phyloP scores from a whole-genome alignment of 768 basidiomycete species.

The Amanita thiersii region DNA sequence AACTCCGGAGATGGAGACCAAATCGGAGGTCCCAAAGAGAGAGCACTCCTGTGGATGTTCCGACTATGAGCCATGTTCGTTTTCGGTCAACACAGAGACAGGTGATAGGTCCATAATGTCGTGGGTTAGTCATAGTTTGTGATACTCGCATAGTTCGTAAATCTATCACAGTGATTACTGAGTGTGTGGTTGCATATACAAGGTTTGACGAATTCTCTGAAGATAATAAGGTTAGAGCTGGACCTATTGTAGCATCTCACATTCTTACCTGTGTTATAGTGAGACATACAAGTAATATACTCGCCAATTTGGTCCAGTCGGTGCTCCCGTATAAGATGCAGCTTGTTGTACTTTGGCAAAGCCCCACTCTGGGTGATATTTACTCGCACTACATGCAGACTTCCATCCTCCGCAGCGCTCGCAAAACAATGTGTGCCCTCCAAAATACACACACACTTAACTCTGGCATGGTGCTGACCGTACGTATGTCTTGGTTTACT shows the following conservation, averaged over 20 bases:
- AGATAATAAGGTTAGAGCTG: background rate
- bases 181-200: constrained; percentile 80
- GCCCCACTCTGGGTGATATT: constrained; percentile 60
- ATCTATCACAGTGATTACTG: constrained; percentile 68
- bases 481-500: constrained; percentile 73
- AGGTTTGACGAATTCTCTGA: constrained; percentile 70
- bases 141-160: constrained; percentile 76
- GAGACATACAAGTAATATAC: constrained; percentile 77
- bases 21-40: constrained; percentile 96
- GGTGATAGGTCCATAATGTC: constrained; percentile 81
- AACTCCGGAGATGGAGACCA: constrained; percentile 79
- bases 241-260: no score
- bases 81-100: constrained; percentile 79
- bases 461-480: constrained; percentile 48
- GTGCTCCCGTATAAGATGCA: constrained; percentile 78
- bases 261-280: constrained; percentile 33
- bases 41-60: constrained; percentile 77
- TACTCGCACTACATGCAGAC: constrained; percentile 76
- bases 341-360: constrained; percentile 76
- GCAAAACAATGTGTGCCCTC: constrained; percentile 89
- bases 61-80: constrained; percentile 82
- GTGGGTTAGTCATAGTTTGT: constrained; percentile 76
- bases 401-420: constrained; percentile 78
- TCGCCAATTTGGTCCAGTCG: constrained; percentile 64
- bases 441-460: constrained; percentile 68